phyloP scores from a whole-genome alignment of 306 rosid species.

The Glycine soja region DNA sequence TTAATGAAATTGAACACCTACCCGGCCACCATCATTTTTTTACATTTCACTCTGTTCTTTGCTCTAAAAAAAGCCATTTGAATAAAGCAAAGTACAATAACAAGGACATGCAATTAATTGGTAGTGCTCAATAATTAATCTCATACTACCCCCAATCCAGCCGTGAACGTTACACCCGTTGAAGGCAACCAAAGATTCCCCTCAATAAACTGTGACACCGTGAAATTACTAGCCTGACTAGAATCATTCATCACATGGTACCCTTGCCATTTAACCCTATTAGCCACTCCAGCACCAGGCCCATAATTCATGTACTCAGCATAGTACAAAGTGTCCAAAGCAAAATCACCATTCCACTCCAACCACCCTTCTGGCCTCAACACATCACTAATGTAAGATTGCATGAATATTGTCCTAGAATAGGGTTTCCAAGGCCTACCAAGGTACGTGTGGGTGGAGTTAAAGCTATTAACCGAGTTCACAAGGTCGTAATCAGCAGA shows the following conservation, averaged over 20 bases:
- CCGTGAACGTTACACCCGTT: background rate
- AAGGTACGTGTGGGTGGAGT: constrained; percentile 53
- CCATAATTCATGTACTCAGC: constrained; percentile 76
- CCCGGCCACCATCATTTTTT: constrained; percentile 11
- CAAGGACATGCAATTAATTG: too few species aligned
- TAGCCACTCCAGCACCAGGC: constrained; percentile 51
- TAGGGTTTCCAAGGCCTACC: constrained; percentile 82
- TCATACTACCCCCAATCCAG: background rate
- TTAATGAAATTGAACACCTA: constrained; percentile 8
- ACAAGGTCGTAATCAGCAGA: constrained; percentile 51
- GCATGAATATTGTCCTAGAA: constrained; percentile 70
- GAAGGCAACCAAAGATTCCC: constrained; percentile 33
- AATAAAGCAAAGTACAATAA: background rate
- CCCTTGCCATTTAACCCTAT: constrained; percentile 70
- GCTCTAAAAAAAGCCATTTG: background rate
- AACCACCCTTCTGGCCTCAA: constrained; percentile 80
- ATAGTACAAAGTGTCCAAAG: constrained; percentile 64
- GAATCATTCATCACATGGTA: constrained; percentile 49
- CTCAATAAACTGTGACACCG: background rate
- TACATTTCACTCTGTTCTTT: background rate
- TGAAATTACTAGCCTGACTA: constrained; percentile 19
- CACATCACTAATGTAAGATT: constrained; percentile 56
- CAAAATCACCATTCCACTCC: constrained; percentile 62
- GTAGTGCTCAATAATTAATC: too few species aligned
- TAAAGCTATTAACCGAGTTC: background rate